Evolutionary conservation across 768 basidiomycete genomes (phyloP).

Genomic region (Zangia roseola): DNA sequence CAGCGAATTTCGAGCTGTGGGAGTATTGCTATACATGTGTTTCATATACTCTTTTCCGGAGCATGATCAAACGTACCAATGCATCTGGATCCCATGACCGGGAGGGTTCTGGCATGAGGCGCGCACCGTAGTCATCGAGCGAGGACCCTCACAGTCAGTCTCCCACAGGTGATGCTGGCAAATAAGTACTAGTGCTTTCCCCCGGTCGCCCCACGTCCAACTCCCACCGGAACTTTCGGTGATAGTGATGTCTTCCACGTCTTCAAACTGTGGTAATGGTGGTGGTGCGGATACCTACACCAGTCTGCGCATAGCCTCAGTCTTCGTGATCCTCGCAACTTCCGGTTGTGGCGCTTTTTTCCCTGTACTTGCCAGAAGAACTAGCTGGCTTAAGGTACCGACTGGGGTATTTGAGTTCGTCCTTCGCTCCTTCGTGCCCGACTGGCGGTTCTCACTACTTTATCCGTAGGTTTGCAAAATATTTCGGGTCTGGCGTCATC

Average conservation of each 20-base stretch:
- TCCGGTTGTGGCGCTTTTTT: slow-evolving; percentile 65
- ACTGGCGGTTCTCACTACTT: slow-evolving; percentile 7
- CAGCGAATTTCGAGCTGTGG: not conserved
- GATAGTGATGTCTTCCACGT: slow-evolving; percentile 21
- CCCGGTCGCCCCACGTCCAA: not conserved
- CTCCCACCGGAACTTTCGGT: not conserved
- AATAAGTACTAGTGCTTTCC: not conserved
- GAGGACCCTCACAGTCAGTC: slow-evolving; percentile 28
- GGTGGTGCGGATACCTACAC: slow-evolving; percentile 50
- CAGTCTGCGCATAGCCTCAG: slow-evolving; percentile 62
- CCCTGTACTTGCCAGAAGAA: slow-evolving; percentile 61
- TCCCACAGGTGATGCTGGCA: slow-evolving; percentile 13
- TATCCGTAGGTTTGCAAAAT: slow-evolving; percentile 70
- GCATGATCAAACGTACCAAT: not conserved
- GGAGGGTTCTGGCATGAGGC: slow-evolving; percentile 18
- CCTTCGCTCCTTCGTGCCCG: not conserved
- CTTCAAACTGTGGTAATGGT: slow-evolving; percentile 45
- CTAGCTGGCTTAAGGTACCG: slow-evolving; percentile 42
- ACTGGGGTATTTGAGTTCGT: slow-evolving; percentile 63
- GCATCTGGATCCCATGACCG: slow-evolving; percentile 11
- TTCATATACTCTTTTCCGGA: not conserved
- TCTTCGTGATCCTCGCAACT: slow-evolving; percentile 70
- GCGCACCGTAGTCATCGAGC: not conserved
- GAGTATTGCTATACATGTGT: not conserved
- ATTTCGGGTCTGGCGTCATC: slow-evolving; percentile 89